Evolutionary conservation across 2,329 filamentous ascomycete genomes (phyloP).

Genomic region (Aureobasidium lini): DNA sequence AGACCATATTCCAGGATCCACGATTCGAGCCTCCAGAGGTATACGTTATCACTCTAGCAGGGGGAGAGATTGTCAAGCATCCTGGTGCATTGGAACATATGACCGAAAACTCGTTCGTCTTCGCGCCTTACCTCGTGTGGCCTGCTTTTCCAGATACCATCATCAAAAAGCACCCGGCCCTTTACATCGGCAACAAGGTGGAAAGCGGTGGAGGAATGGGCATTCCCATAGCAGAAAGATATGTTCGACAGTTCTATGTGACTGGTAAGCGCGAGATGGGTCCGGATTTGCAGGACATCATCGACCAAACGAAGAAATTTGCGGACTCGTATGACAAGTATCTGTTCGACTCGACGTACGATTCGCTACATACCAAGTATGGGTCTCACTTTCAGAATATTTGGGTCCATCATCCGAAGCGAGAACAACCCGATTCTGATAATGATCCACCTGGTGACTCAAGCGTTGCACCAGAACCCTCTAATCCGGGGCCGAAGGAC

Average conservation of each 20-base stretch:
- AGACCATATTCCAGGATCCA: too few relatives aligned
- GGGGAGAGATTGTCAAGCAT: neutral
- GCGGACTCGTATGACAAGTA: neutral
- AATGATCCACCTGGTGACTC: too few relatives aligned
- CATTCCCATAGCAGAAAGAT: neutral
- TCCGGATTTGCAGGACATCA: neutral
- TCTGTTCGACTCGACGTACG: too few relatives aligned
- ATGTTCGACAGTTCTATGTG: neutral
- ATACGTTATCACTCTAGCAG: too few relatives aligned
- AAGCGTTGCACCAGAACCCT: too few relatives aligned
- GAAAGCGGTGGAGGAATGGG: neutral
- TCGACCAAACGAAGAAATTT: neutral
- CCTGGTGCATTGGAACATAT: neutral
- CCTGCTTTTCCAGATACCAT: neutral
- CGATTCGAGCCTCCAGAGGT: too few relatives aligned
- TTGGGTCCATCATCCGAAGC: neutral
- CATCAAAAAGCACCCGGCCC: neutral
- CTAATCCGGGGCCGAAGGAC: too few relatives aligned
- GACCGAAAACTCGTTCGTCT: neutral
- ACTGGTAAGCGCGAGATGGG: neutral
- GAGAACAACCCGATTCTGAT: neutral
- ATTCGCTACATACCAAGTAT: too few relatives aligned
- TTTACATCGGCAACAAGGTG: neutral
- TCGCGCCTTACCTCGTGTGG: neutral
- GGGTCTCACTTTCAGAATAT: neutral